Evolutionary conservation across 106 monocot genomes (phyloP), one percentile per base, ranked within the genome.

Genomic region (Amphibolis antarctica): DNA sequence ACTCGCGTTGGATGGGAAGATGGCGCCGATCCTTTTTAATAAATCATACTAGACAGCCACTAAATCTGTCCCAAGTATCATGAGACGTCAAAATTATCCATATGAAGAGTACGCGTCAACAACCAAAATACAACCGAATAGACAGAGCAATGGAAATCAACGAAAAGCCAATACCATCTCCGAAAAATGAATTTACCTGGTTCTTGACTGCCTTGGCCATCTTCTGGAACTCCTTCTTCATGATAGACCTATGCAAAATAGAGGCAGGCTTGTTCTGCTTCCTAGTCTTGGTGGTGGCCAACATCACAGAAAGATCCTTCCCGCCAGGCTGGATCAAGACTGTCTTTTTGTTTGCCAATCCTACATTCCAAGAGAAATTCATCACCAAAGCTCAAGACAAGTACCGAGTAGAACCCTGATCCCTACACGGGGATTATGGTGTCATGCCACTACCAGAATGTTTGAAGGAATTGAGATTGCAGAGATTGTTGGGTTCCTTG

Each of bases 181-280:
- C n/a, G n/a, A n/a, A n/a, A n/a, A n/a, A 36, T 36, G 19, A 4
- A n/a, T 13, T 36, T 53, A 66, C 66, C 66, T 66, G 66, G 54
- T 26, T 66, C n/a, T 21, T 53, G 6, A 66, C 66, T 42, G 66
- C 66, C 42, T 66, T 66, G 18, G 53, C 52, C 66, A 66, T 66
- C 66, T 53, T 53, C 28, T 30, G 53, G 54, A 66, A 66, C 53
- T 66, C 66, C 53, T 66, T 66, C 36, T 55, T 66, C 66, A 66
- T 54, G 66, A 66, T 7, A 2, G 66, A 42, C 17, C 54, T 55
- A 22, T 66, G 66, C 5, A 17, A 43, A 4, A 42, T 1, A 23
- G 5, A 22, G 9, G 66, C 53, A 21, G 66, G 66, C 42, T 53
- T 66, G 52, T 52, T 66, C 29, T 66, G 66, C 42, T 66, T 66